Evolutionary conservation across 1,284 basidiomycete genomes (phyloP), one percentile per base, ranked within the genome.

Genomic region (Austroboletus niveus): DNA sequence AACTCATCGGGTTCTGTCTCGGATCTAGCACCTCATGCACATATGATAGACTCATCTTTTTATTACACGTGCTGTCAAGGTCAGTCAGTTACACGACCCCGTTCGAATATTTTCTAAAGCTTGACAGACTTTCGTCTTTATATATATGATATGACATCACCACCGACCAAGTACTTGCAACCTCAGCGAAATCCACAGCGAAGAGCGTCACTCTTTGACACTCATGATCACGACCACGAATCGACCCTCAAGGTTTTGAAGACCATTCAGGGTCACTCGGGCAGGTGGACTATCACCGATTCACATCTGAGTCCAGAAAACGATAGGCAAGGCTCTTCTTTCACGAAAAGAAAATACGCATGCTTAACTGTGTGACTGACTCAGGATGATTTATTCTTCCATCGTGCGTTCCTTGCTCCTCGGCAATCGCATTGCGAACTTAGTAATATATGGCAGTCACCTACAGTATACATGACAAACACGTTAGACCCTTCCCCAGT

Each of bases 201-300:
- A 29, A 48, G 53, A 45, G 20, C 57, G 46, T 54, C 60, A 3
- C 43, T 40, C 41, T 53, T 52, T 42, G 47, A 60, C 35, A 55
- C 63, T 17, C 48, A 53, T 12, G 69, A 74, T 45, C 62, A 66
- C 15, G 74, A 77, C 42, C 76, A 89, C 42, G 64, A 79, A 53
- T 85, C 88, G 0, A 85, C 79, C 17, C 80, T 96, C 79, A 85
- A 85, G 57, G 73, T 87, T 34, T 80, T 86, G 60, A 93, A 94
- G 68, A 83, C 82, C 0, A 89, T 96, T 46, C 78, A 84, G 63
- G 94, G 92, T 1, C 73, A 80, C 47, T 75, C 81, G 32, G 89
- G 89, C 8, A 75, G 81, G 32, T 97, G 94, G 94, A 96, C 94
- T 0, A 89, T 97, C 50, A 96, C 94, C 3, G 96, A 99, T 70